A percentile compares a stretch with the other conserved stretches of the same genome.
Evolutionary conservation across 1,284 basidiomycete genomes (phyloP).

Genomic region (Trametes sp.): DNA sequence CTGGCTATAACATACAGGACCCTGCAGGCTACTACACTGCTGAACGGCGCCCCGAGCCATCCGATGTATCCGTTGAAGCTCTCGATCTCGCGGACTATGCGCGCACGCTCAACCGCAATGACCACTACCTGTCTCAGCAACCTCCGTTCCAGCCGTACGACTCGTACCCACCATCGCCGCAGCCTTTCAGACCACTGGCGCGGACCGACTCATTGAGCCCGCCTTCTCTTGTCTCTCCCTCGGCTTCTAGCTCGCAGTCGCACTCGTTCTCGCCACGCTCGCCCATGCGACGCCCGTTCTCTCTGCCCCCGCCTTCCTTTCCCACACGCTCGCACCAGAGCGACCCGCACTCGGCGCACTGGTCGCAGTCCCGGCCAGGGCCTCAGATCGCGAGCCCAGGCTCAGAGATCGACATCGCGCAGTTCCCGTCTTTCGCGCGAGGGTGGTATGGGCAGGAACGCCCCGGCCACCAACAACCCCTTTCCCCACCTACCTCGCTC

Average conservation of each 20-base stretch:
- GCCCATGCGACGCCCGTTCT: conserved; percentile 52
- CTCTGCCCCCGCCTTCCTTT: conserved; percentile 50
- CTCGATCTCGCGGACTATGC: conserved; percentile 76
- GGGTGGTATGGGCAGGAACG: conserved; percentile 57
- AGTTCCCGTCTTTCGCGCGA: conserved; percentile 67
- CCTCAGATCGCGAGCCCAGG: conserved; percentile 27
- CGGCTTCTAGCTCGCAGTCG: conserved; percentile 49
- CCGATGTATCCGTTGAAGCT: conserved; percentile 72
- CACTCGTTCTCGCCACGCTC: conserved; percentile 40
- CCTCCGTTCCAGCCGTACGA: conserved; percentile 40
- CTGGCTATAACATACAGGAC: conserved; percentile 15
- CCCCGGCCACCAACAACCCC: conserved; percentile 25
- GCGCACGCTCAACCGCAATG: conserved; percentile 50
- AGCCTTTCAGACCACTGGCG: conserved; percentile 47
- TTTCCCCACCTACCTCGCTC: conserved; percentile 30
- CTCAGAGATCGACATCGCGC: conserved; percentile 62
- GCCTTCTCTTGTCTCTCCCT: conserved; percentile 58
- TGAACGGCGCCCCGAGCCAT: conserved; percentile 52
- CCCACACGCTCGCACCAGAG: conserved; percentile 31
- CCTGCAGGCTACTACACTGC: conserved; percentile 35
- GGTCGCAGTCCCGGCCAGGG: conserved; percentile 23
- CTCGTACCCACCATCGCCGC: conserved; percentile 49
- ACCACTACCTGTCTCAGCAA: conserved; percentile 39
- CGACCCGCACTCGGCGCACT: conserved; percentile 33
- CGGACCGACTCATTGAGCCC: conserved; percentile 48